Percentiles rank a stretch among this genome's conserved stretches.
These are phyloP conservation scores for Oenanthe javanica DNA, from an alignment of 140 eudicot genomes.

Conservation along the genomic window DNA sequence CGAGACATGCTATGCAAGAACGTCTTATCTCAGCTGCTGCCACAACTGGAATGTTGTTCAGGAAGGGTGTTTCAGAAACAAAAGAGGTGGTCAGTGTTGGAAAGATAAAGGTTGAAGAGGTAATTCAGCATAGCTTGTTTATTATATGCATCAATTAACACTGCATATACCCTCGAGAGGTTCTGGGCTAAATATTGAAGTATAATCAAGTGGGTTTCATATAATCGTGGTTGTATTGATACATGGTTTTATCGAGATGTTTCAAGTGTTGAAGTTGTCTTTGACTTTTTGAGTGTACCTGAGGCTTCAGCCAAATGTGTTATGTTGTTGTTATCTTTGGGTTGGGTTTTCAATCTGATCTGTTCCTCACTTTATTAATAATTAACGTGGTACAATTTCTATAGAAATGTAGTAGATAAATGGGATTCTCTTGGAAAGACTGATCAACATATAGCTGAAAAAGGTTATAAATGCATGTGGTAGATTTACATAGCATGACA, in stretches of 20 bases:
- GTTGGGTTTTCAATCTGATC: background rate
- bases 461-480: background rate
- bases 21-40: conserved; percentile 90
- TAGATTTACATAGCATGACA: background rate
- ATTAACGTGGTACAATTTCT: background rate
- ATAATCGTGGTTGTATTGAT: too few species aligned
- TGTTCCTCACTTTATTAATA: background rate
- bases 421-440: background rate
- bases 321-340: background rate
- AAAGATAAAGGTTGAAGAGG: conserved; percentile 95
- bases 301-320: background rate
- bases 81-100: conserved; percentile 90
- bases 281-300: background rate
- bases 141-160: background rate
- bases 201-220: too few species aligned
- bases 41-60: conserved; percentile 67
- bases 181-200: background rate
- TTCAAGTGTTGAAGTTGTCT: too few species aligned
- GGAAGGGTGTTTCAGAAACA: conserved; percentile 87
- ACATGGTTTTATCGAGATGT: too few species aligned
- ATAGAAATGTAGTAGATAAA: background rate
- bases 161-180: background rate
- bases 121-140: conserved; percentile 17
- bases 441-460: background rate
- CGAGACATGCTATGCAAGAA: conserved; percentile 92